These are phyloP conservation scores for Corymbia maculata DNA, from an alignment of 345 rosid genomes.

Conservation along the genomic window DNA sequence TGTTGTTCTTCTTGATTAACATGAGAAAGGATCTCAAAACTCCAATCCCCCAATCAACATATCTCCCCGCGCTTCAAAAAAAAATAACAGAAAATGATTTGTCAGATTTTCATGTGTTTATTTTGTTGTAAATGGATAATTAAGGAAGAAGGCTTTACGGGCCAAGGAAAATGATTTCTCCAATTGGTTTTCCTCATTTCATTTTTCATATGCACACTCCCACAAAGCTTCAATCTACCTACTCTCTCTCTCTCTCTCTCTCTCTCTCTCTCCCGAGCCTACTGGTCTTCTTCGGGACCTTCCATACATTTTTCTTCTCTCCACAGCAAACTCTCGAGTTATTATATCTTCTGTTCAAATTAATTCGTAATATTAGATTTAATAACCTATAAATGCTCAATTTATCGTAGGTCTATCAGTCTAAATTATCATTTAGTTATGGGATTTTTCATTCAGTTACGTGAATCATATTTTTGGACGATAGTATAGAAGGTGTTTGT, in stretches of 20 bases:
- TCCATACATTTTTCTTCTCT: neutral
- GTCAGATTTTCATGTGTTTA: neutral
- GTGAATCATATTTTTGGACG: neutral
- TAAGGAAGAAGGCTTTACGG: neutral
- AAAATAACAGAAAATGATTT: accelerated
- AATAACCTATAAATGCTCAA: neutral
- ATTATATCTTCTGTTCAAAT: neutral
- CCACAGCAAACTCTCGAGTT: neutral
- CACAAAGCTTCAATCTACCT: neutral
- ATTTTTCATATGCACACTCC: neutral
- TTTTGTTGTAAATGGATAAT: neutral
- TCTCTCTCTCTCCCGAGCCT: neutral
- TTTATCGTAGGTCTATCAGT: neutral
- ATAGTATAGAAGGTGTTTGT: neutral
- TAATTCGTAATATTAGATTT: neutral
- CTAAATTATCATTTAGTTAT: neutral
- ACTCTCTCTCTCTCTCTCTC: neutral
- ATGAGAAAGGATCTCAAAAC: neutral
- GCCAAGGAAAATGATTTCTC: neutral
- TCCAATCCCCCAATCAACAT: neutral
- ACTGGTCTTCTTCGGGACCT: accelerated
- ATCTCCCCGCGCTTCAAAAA: neutral
- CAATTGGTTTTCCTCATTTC: neutral
- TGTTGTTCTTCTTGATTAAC: neutral
- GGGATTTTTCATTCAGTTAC: neutral